Percentiles rank a stretch among this genome's conserved stretches.
These are phyloP conservation scores for Zymoseptoria pseudotritici DNA, from an alignment of 2,329 filamentous ascomycete genomes.

Conservation along the genomic window DNA sequence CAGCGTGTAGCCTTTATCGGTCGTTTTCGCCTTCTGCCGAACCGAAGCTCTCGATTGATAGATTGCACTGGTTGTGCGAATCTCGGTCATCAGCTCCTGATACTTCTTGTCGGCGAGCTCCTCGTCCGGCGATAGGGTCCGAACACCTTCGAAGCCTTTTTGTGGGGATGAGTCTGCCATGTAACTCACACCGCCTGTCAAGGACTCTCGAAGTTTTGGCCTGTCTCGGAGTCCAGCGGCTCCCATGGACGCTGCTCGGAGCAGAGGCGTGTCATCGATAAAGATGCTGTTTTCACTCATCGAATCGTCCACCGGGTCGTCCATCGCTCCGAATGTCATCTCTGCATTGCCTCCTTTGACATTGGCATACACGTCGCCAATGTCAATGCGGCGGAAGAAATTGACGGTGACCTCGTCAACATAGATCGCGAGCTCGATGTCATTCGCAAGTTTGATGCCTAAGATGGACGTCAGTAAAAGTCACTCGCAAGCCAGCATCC, in stretches of 20 bases:
- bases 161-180: constrained; percentile 32
- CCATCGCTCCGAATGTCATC: constrained; percentile 42
- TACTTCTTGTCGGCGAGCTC: constrained; percentile 39
- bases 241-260: constrained; percentile 37
- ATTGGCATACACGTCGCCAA: constrained; percentile 49
- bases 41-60: constrained; percentile 30
- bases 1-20: constrained; percentile 29
- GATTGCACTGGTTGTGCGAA: constrained; percentile 34
- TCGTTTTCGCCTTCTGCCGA: constrained; percentile 19
- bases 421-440: constrained; percentile 48
- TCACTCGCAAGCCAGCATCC: neutral
- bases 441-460: constrained; percentile 43
- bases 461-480: too few relatives aligned
- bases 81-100: constrained; percentile 34
- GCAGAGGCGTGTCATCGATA: constrained; percentile 39
- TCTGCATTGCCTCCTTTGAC: constrained; percentile 46
- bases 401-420: constrained; percentile 43
- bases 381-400: constrained; percentile 44
- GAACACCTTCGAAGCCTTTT: constrained; percentile 35
- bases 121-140: constrained; percentile 39
- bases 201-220: constrained; percentile 22
- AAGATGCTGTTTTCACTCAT: constrained; percentile 36
- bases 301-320: constrained; percentile 30
- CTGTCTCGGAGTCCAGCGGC: constrained; percentile 16
- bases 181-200: constrained; percentile 33